Evolutionary conservation across 352 stramenopile genomes (phyloP), one percentile per base, ranked within the genome.

Genomic region (Globisporangium abappressorium): DNA sequence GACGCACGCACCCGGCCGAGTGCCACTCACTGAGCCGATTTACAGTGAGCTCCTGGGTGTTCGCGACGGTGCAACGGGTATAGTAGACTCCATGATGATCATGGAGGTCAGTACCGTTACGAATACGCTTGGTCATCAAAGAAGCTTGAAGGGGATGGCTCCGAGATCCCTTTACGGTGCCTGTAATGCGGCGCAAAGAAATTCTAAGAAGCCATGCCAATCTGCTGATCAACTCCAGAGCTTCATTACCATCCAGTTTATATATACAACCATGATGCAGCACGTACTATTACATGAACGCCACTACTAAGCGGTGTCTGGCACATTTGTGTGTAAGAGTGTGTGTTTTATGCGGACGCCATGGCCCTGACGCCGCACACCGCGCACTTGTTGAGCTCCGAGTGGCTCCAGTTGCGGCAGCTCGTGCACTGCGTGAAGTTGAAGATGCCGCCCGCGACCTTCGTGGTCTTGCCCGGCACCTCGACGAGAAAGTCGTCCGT

Each of bases 401-500:
- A 26, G 47, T 55, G 47, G 11, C 12, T 55, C 47, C 47, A 55
- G n/a, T 30, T 55, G 47, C n/a, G 47, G 8, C 47, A 55, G 47
- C 47, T 20, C 7, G 2, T n/a, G n/a, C 47, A 55, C n/a, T 55
- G 47, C n/a, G 22, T 26, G 20, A 26, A 26, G 9, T 55, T 55
- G 47, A 55, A 55, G 47, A 55, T 26, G 8, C 47, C 47, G n/a
- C 47, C 47, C 18, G 47, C n/a, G 9, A 55, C n/a, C 11, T 55
- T 55, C n/a, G 22, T 26, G 47, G 22, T 55, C 47, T 55, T 55
- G 47, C 47, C 47, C n/a, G 47, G 47, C 8, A 55, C 47, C 8
- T 55, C 47, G 7, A 55, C 9, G 8, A 55, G 47, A n/a, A 55
- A 55, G n/a, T 55, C 47, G n/a, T 55, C 47, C n/a, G 47, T 55